Percentiles rank a stretch among this genome's conserved stretches.
Conservation (phyloP, 331 rosid species). For the Saraca asoca region DNA sequence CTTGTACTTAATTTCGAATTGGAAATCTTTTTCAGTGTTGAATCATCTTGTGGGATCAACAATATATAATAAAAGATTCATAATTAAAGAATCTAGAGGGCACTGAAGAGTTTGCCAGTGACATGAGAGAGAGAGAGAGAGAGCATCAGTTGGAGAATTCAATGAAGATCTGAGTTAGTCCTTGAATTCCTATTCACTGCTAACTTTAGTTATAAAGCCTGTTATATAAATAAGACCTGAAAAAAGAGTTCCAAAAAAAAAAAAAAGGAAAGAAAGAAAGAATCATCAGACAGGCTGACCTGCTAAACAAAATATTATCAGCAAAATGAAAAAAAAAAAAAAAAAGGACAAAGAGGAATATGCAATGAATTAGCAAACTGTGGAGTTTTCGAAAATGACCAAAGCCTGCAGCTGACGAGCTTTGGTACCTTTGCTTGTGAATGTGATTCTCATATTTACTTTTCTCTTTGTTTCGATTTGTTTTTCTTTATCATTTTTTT, state of each 20-base stretch:
- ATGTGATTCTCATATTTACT: too few species aligned
- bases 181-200: too few species aligned
- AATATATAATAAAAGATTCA: too few species aligned
- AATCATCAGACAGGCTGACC: constrained; percentile 30
- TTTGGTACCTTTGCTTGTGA: constrained; percentile 34
- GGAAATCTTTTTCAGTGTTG: too few species aligned
- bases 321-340: constrained; percentile 8
- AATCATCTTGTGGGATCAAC: too few species aligned
- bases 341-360: constrained; percentile 39
- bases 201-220: constrained; percentile 5
- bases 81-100: too few species aligned
- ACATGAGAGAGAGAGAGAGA: not conserved
- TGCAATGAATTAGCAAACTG: constrained; percentile 37
- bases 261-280: not conserved
- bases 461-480: not conserved
- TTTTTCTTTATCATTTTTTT: not conserved
- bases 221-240: constrained; percentile 21
- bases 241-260: too few species aligned
- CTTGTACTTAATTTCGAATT: too few species aligned
- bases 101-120: not conserved
- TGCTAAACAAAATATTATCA: constrained; percentile 6
- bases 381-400: constrained; percentile 60
- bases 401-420: constrained; percentile 46
- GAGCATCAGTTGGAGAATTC: not conserved
- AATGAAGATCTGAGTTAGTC: too few species aligned